Conservation (phyloP, 768 basidiomycete species). For the Macrocybe gigantea region DNA sequence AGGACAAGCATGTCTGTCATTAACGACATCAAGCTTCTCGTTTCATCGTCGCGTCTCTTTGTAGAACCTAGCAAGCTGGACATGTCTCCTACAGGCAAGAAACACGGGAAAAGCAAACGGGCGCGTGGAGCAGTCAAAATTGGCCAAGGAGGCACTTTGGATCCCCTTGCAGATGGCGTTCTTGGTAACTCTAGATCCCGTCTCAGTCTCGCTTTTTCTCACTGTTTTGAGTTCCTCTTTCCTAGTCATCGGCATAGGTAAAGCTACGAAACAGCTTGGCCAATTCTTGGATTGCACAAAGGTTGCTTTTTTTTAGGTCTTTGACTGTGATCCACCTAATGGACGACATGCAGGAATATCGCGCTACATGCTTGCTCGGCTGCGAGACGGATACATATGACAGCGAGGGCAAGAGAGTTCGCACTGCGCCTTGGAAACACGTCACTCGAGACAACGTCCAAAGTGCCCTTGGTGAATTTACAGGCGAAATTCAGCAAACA, state of each 20-base stretch:
- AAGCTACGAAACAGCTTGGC: constrained; percentile 81
- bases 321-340: neutral
- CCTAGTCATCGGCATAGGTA: constrained; percentile 83
- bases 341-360: constrained; percentile 64
- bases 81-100: constrained; percentile 36
- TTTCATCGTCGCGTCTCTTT: constrained; percentile 75
- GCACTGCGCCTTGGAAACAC: constrained; percentile 74
- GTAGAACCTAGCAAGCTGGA: constrained; percentile 54
- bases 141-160: constrained; percentile 92
- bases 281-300: constrained; percentile 88
- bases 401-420: constrained; percentile 78
- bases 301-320: constrained; percentile 30
- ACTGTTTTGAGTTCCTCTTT: neutral
- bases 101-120: constrained; percentile 40
- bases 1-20: constrained; percentile 89
- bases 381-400: constrained; percentile 96
- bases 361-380: constrained; percentile 84
- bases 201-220: neutral
- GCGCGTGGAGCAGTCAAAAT: constrained; percentile 62
- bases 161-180: constrained; percentile 95
- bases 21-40: constrained; percentile 77
- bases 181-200: constrained; percentile 49
- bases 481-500: constrained; percentile 83
- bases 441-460: constrained; percentile 77
- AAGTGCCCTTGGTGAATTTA: constrained; percentile 60